phyloP scores from a whole-genome alignment of 257 asterid genomes.

The Solanum medicagineum region DNA sequence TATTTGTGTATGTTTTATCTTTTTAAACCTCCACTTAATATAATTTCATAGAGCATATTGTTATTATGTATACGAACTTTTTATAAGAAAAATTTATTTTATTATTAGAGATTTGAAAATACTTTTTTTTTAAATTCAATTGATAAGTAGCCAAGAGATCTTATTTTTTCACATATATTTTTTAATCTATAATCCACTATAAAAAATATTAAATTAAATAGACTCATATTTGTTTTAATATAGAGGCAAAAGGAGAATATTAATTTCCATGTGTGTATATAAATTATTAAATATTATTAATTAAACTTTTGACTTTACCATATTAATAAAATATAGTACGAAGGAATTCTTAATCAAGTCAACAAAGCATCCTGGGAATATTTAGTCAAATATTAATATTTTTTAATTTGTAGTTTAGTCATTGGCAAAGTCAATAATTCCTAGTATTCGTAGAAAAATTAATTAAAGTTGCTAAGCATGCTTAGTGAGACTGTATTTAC shows the following conservation, averaged over 20 bases:
- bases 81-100: no score
- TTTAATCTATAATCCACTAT: no score
- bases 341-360: not conserved
- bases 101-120: accelerated
- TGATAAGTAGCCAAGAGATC: no score
- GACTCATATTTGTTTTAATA: no score
- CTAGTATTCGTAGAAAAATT: not conserved
- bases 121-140: no score
- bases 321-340: not conserved
- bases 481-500: not conserved
- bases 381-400: not conserved
- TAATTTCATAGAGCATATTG: no score
- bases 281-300: no score
- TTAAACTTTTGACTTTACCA: accelerated
- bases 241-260: no score
- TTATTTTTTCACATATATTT: not conserved
- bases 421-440: not conserved
- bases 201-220: not conserved
- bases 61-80: no score
- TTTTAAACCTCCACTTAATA: no score
- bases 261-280: no score
- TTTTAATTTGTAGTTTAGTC: not conserved
- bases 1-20: no score
- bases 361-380: not conserved
- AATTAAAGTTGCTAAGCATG: not conserved